Evolutionary conservation across 495 filamentous ascomycete species (phyloP).

Genomic region (Astrothelium subdiscretum): DNA sequence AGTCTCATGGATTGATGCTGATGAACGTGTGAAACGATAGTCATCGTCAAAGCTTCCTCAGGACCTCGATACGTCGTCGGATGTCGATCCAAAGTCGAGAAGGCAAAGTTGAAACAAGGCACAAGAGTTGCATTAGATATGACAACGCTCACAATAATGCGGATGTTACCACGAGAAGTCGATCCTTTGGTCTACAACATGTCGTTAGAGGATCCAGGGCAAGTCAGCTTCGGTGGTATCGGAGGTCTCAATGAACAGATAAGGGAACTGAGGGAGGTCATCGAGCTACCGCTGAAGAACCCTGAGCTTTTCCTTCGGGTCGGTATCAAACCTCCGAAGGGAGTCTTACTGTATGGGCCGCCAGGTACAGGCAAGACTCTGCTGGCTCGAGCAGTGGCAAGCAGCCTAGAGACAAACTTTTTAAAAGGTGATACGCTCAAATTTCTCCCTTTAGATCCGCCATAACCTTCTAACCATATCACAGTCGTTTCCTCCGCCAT

Average conservation of each 20-base stretch:
- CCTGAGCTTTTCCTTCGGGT: conserved; percentile 94
- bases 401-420: conserved; percentile 96
- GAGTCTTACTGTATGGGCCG: conserved; percentile 93
- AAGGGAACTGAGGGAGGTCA: conserved; percentile 92
- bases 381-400: conserved; percentile 88
- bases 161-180: conserved; percentile 97
- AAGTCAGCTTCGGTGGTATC: conserved; percentile 97
- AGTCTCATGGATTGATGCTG: background rate
- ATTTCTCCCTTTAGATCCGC: conserved; percentile 3
- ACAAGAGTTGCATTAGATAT: conserved; percentile 97
- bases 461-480: conserved; percentile 16
- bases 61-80: conserved; percentile 97
- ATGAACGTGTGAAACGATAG: conserved; percentile 13
- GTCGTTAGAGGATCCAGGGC: conserved; percentile 96
- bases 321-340: conserved; percentile 98
- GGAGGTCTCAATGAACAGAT: conserved; percentile 99
- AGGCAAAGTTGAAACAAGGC: conserved; percentile 91
- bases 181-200: conserved; percentile 99
- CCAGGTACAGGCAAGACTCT: conserved; percentile 97
- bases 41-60: conserved; percentile 85
- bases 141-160: conserved; percentile 99
- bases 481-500: conserved; percentile 98
- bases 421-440: conserved; percentile 59
- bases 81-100: conserved; percentile 96
- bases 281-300: conserved; percentile 96